Conservation (phyloP, 2,329 filamentous ascomycete species). For the Arthrinium puccinioides region DNA sequence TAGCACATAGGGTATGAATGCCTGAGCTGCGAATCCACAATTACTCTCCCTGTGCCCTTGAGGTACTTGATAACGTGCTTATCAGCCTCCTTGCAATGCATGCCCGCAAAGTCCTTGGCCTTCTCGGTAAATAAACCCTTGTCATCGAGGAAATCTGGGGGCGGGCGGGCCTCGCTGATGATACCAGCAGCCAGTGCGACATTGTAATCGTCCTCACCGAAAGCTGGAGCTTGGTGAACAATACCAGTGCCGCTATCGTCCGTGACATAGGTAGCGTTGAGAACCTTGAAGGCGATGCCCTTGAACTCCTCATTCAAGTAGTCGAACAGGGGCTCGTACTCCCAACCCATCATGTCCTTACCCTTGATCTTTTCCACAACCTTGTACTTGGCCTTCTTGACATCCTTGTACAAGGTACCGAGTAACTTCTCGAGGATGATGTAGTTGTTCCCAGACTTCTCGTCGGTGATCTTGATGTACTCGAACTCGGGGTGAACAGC, state of each 20-base stretch:
- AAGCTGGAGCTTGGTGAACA: conserved; percentile 88
- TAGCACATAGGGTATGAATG: conserved; percentile 94
- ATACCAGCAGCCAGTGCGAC: conserved; percentile 70
- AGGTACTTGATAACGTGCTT: conserved; percentile 89
- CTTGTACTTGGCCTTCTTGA: conserved; percentile 91
- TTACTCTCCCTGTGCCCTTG: conserved; percentile 66
- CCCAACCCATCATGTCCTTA: conserved; percentile 79
- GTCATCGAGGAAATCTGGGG: conserved; percentile 90
- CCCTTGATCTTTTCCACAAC: conserved; percentile 74
- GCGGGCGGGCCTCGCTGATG: conserved; percentile 66
- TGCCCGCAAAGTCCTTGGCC: conserved; percentile 73
- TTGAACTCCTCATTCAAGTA: conserved; percentile 90
- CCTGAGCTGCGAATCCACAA: conserved; percentile 79
- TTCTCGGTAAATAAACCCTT: conserved; percentile 70
- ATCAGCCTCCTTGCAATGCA: conserved; percentile 88
- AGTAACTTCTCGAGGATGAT: conserved; percentile 78
- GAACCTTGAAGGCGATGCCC: conserved; percentile 71
- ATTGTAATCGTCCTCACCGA: conserved; percentile 93
- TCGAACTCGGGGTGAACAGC: conserved; percentile 77
- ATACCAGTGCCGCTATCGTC: conserved; percentile 87
- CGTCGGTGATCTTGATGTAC: conserved; percentile 80
- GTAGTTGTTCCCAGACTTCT: conserved; percentile 75
- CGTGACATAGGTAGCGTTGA: conserved; percentile 82
- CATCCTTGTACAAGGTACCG: conserved; percentile 82
- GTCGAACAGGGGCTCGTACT: conserved; percentile 80